Percentiles rank a stretch among this genome's conserved stretches.
phyloP scores from a whole-genome alignment of 768 basidiomycete species.

The Mycena kentingensis region DNA sequence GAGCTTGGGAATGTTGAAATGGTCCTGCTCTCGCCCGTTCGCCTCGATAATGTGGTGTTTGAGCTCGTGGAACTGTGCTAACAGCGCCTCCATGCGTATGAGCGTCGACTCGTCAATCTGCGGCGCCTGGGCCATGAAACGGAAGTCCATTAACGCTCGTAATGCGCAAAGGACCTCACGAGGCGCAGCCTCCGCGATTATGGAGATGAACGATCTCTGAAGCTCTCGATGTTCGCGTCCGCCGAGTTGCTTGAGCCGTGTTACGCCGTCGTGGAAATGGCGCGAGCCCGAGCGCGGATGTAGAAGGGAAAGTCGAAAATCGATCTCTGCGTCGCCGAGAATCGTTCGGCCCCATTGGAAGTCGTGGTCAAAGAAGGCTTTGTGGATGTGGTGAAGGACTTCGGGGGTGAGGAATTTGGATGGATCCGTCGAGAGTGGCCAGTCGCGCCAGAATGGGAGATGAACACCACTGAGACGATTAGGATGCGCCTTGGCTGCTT shows the following conservation, averaged over 20 bases:
- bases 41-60: too few species aligned
- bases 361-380: too few species aligned
- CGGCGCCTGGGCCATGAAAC: constrained; percentile 35
- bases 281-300: constrained; percentile 36
- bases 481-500: constrained; percentile 20
- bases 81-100: constrained; percentile 21
- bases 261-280: constrained; percentile 43
- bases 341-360: too few species aligned
- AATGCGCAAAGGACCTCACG: constrained; percentile 33
- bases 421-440: constrained; percentile 22
- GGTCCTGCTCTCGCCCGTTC: too few species aligned
- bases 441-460: constrained; percentile 26
- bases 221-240: constrained; percentile 41
- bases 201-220: constrained; percentile 35
- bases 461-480: constrained; percentile 34
- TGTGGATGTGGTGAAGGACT: constrained; percentile 31
- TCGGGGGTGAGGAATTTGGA: constrained; percentile 29
- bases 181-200: constrained; percentile 36
- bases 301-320: constrained; percentile 37
- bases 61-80: too few species aligned
- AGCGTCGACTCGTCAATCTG: constrained; percentile 26
- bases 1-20: constrained; percentile 47
- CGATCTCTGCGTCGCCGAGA: too few species aligned
- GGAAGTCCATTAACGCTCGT: too few species aligned
- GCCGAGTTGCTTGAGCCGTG: constrained; percentile 43